phyloP scores from a whole-genome alignment of 139 green algal genomes.

The Spirogloea muscicola region DNA sequence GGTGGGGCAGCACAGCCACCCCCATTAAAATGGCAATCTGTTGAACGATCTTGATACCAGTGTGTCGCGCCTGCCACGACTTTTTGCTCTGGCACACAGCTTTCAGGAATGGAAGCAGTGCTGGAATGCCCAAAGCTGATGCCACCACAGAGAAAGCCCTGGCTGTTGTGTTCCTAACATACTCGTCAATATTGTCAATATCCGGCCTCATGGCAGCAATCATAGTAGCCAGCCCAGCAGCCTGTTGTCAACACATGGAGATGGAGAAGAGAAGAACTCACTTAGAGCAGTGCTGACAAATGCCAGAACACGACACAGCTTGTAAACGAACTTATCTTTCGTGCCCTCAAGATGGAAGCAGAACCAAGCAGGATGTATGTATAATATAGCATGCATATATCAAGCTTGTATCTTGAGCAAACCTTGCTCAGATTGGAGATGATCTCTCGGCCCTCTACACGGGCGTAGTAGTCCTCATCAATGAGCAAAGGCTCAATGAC shows the following conservation, averaged over 20 bases:
- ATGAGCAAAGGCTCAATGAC: conserved; percentile 99
- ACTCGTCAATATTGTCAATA: conserved; percentile 99
- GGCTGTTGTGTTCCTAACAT: conserved; percentile 94
- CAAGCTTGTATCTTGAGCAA: too few relatives aligned
- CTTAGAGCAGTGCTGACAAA: too few relatives aligned
- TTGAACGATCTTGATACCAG: conserved; percentile 99
- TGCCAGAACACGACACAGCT: too few relatives aligned
- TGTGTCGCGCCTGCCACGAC: conserved; percentile 94
- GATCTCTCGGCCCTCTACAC: conserved; percentile 96
- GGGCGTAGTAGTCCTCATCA: conserved; percentile 99
- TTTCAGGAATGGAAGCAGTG: conserved; percentile 97
- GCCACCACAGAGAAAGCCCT: conserved; percentile 87
- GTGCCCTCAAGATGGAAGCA: too few relatives aligned
- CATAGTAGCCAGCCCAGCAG: conserved; percentile 87
- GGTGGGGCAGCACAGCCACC: conserved; percentile 94
- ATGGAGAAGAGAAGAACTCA: too few relatives aligned
- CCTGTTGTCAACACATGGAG: too few relatives aligned
- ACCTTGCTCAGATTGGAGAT: conserved; percentile 98
- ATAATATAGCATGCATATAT: too few relatives aligned
- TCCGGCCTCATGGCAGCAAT: conserved; percentile 98
- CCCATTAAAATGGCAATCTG: conserved; percentile 94
- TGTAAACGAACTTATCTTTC: too few relatives aligned
- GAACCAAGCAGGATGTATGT: too few relatives aligned
- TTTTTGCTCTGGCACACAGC: conserved; percentile 97
- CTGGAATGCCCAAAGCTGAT: conserved; percentile 90